phyloP scores from a whole-genome alignment of 352 stramenopile genomes.

The Phytophthora lateralis region DNA sequence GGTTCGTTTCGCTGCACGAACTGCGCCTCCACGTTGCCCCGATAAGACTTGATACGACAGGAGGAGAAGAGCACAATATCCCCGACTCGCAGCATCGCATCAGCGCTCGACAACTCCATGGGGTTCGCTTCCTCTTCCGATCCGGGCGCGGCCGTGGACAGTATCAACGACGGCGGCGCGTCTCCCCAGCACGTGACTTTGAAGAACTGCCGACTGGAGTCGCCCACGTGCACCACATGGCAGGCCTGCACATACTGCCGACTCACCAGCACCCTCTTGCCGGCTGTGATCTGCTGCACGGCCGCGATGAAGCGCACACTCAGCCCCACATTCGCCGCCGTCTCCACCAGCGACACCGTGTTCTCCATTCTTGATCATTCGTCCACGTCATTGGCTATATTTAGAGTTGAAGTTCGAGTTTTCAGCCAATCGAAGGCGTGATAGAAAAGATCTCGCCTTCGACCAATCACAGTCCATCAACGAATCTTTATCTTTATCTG shows the following conservation, averaged over 20 bases:
- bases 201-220: slow-evolving; percentile 54
- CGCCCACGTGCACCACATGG: slow-evolving; percentile 55
- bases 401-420: slow-evolving; percentile 22
- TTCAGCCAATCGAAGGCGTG: slow-evolving; percentile 18
- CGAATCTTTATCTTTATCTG: slow-evolving; percentile 12
- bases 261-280: slow-evolving; percentile 37
- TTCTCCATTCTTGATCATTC: slow-evolving; percentile 10
- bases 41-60: slow-evolving; percentile 50
- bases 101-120: slow-evolving; percentile 25
- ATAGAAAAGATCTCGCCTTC: slow-evolving; percentile 19
- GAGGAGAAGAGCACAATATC: slow-evolving; percentile 66
- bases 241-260: slow-evolving; percentile 40
- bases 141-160: neutral
- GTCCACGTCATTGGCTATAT: slow-evolving; percentile 11
- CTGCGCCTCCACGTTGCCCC: slow-evolving; percentile 60
- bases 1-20: slow-evolving; percentile 36
- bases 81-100: slow-evolving; percentile 45
- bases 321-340: slow-evolving; percentile 30
- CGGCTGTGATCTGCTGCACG: slow-evolving; percentile 50
- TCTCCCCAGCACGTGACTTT: slow-evolving; percentile 62
- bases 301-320: slow-evolving; percentile 51
- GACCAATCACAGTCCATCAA: slow-evolving; percentile 25
- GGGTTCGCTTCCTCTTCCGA: slow-evolving; percentile 31
- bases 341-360: slow-evolving; percentile 29
- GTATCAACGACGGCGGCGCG: slow-evolving; percentile 42